Evolutionary conservation across 208 protist species (phyloP), one percentile per base, ranked within the genome.

Genomic region (Wallacemonas sp.): DNA sequence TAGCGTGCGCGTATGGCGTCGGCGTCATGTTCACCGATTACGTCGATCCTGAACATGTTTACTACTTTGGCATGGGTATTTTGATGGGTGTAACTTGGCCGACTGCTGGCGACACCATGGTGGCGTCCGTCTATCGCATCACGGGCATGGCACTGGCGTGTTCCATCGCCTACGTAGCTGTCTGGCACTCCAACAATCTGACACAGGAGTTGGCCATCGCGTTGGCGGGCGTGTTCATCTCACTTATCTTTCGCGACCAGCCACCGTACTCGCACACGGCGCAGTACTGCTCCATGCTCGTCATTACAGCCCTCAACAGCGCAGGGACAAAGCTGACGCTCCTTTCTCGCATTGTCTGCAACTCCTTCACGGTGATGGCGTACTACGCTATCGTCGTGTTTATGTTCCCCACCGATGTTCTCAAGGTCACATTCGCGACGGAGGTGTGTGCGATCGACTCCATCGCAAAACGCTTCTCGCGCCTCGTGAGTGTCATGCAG

Each of bases 21-120:
- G 72, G 75, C 30, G 65, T 76, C 58, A 48, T 74, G 65, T 88
- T 77, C 41, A 83, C 85, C 19, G 62, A 80, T 0, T 83, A 88
- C 71, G 75, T 73, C 55, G 82, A 88, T 49, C 46, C 21, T 2
- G 52, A 77, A 11, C 84, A 85, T 33, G 61, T 83, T 1, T 88
- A 88, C 60, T 88, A 83, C 68, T 92, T 88, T 57, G 82, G 81
- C 2, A 88, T 92, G 81, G 70, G 74, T 12, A 92, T 92, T 64
- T 65, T 92, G 14, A 78, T 92, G 24, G 74, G 78, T 23, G 72
- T 92, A 2, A 77, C 70, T 1, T 65, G 76, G 68, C 85, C 73
- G 36, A 88, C 85, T 0, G 79, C 77, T 2, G 73, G 74, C 16
- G 85, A 92, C 43, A 85, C 85, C 12, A 69, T 92, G 49, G 56